Percentiles rank a stretch among this genome's conserved stretches.
These are phyloP conservation scores for Periconia digitata DNA, from an alignment of 2,329 filamentous ascomycete species.

Conservation along the genomic window DNA sequence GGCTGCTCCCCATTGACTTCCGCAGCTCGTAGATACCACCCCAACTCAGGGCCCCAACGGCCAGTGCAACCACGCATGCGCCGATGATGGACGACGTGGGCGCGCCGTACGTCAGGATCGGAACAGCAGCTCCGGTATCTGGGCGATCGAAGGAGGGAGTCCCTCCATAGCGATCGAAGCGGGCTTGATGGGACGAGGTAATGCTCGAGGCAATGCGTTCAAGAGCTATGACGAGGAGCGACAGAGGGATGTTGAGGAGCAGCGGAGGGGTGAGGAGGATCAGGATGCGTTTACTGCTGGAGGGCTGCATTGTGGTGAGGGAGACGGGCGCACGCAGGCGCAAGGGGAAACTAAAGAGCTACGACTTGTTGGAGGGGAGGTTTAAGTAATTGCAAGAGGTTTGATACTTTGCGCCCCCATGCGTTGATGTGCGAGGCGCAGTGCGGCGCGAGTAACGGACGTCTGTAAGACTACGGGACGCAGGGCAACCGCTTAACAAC, in stretches of 20 bases:
- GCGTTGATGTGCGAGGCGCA: too few species aligned
- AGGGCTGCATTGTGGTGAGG: conserved; percentile 19
- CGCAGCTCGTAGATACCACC: conserved; percentile 34
- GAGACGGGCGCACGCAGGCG: neutral
- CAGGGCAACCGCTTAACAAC: too few species aligned
- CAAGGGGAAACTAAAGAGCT: too few species aligned
- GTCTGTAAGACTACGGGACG: too few species aligned
- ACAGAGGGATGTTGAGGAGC: conserved; percentile 24
- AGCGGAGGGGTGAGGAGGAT: conserved; percentile 23
- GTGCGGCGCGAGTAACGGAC: too few species aligned
- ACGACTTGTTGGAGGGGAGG: too few species aligned
- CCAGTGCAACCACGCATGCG: conserved; percentile 16
- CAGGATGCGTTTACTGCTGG: conserved; percentile 22
- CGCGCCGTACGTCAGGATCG: conserved; percentile 13
- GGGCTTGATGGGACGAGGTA: conserved; percentile 12
- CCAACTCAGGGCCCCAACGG: conserved; percentile 18
- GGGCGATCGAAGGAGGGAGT: conserved; percentile 9
- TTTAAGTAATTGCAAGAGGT: too few species aligned
- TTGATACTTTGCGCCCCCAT: too few species aligned
- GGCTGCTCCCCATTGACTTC: conserved; percentile 23
- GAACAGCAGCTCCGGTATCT: conserved; percentile 12
- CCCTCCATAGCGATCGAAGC: conserved; percentile 15
- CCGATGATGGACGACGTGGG: conserved; percentile 22
- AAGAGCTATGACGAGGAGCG: conserved; percentile 24
- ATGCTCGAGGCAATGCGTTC: conserved; percentile 26